Percentiles rank a stretch among this genome's conserved stretches.
These are phyloP conservation scores for Clathrus columnatus DNA, from an alignment of 768 basidiomycete species.

Conservation along the genomic window DNA sequence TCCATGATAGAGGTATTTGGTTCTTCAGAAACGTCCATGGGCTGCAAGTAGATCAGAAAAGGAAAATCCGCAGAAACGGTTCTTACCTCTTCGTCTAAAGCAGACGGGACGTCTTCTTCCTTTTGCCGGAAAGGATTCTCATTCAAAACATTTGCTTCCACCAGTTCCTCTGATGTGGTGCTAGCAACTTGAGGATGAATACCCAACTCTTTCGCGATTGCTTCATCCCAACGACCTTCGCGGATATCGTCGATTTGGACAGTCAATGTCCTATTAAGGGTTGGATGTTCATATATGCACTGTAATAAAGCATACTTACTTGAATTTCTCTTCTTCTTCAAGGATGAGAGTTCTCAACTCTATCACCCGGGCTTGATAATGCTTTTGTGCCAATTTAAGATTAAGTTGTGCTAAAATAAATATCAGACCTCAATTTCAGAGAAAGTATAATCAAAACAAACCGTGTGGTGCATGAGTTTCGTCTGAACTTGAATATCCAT, in stretches of 20 bases:
- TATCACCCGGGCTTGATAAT: slow-evolving; percentile 58
- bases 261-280: slow-evolving; percentile 42
- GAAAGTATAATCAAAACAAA: slow-evolving; percentile 21
- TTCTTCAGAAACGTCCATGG: background rate
- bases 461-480: slow-evolving; percentile 46
- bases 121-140: background rate
- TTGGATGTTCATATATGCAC: background rate
- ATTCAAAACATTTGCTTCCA: background rate
- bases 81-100: background rate
- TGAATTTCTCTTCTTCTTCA: slow-evolving; percentile 71
- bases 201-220: slow-evolving; percentile 31
- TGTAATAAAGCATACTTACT: slow-evolving; percentile 32
- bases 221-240: slow-evolving; percentile 53
- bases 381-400: slow-evolving; percentile 63
- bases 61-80: background rate
- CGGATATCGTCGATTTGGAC: slow-evolving; percentile 74
- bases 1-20: background rate
- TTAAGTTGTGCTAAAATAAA: slow-evolving; percentile 47
- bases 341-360: slow-evolving; percentile 67
- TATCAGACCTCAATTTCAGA: background rate
- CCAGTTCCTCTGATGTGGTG: background rate
- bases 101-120: background rate
- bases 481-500: slow-evolving; percentile 31
- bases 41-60: background rate
- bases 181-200: background rate